Percentiles rank a stretch among this genome's conserved stretches.
These are phyloP conservation scores for Fusarium coicis DNA, from an alignment of 2,329 filamentous ascomycete genomes.

Conservation along the genomic window DNA sequence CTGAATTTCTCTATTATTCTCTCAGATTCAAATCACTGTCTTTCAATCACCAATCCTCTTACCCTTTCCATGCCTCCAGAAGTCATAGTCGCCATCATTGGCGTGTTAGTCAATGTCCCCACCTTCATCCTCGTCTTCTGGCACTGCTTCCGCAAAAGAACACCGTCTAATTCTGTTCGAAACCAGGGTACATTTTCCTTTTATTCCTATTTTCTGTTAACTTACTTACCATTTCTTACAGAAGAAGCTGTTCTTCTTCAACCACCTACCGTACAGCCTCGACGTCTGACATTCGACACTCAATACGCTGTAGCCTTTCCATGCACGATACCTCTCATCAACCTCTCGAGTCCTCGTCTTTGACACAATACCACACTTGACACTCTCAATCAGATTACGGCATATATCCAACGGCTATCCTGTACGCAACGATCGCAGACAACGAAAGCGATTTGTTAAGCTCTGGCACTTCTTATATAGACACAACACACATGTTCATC, in stretches of 20 bases:
- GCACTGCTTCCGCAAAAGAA: background rate
- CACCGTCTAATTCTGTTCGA: rapidly evolving
- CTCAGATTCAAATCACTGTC: rapidly evolving
- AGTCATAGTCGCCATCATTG: background rate
- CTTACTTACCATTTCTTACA: background rate
- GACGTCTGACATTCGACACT: background rate
- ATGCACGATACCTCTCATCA: conserved; percentile 2
- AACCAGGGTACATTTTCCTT: background rate
- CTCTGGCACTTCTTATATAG: background rate
- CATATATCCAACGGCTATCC: rapidly evolving
- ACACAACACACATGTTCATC: background rate
- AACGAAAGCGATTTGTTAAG: no score
- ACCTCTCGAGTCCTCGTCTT: rapidly evolving
- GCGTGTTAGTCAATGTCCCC: conserved; percentile 13
- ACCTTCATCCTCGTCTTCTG: conserved; percentile 7
- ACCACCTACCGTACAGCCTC: rapidly evolving
- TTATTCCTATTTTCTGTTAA: rapidly evolving
- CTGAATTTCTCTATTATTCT: background rate
- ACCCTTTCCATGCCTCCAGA: background rate
- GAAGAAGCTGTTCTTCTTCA: rapidly evolving
- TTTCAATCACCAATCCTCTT: background rate
- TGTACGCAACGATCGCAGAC: no score
- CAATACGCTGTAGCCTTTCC: background rate
- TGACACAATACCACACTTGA: background rate
- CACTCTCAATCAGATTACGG: rapidly evolving